Conservation (phyloP, 495 filamentous ascomycete genomes). For the Trypethelium eluteriae region DNA sequence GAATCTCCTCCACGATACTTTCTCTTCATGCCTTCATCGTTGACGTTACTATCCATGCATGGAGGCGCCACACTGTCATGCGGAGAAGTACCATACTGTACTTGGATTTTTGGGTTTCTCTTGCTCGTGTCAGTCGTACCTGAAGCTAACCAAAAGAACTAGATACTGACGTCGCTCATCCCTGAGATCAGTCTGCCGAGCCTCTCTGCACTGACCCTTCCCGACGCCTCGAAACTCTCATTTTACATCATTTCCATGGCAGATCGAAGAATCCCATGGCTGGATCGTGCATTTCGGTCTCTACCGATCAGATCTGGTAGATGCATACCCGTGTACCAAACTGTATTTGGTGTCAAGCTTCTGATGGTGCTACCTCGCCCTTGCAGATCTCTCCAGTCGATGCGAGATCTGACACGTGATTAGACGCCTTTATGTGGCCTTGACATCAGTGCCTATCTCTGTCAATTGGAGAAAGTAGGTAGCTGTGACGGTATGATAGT, state of each 20-base stretch:
- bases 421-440: background rate
- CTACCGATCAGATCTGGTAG: background rate
- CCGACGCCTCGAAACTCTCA: conserved; percentile 6
- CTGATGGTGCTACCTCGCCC: background rate
- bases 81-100: too few relatives aligned
- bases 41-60: too few relatives aligned
- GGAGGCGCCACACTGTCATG: too few relatives aligned
- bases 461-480: background rate
- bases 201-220: conserved; percentile 8
- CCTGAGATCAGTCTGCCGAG: background rate
- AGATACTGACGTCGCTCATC: conserved; percentile 5
- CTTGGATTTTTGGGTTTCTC: too few relatives aligned
- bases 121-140: background rate
- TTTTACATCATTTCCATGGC: conserved; percentile 11
- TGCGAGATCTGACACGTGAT: background rate
- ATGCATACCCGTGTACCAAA: background rate
- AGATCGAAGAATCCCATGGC: conserved; percentile 5
- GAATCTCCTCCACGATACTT: too few relatives aligned
- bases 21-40: too few relatives aligned
- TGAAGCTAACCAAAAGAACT: background rate
- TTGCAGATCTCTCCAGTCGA: background rate
- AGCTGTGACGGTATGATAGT: background rate
- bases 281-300: conserved; percentile 3
- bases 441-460: background rate
- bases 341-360: background rate